Evolutionary conservation across 495 filamentous ascomycete species (phyloP).

Genomic region (Pyrenopolyporus hunteri): DNA sequence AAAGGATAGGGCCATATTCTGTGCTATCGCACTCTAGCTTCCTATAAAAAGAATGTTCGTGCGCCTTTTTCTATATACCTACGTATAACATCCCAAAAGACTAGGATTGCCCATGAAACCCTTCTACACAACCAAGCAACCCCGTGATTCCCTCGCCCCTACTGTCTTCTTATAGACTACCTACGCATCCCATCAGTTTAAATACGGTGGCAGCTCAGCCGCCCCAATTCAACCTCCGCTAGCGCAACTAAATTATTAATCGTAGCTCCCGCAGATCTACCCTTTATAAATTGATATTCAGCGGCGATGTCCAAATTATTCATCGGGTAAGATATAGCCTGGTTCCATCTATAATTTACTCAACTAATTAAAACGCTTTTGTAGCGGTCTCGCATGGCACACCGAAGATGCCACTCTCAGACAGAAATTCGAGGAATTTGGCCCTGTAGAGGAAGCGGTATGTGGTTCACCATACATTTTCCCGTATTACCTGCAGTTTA

Average conservation of each 20-base stretch:
- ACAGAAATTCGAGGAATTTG: conserved; percentile 88
- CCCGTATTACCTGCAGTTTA: background rate
- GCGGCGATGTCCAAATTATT: conserved; percentile 85
- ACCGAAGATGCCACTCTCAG: conserved; percentile 85
- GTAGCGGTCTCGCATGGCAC: conserved; percentile 96
- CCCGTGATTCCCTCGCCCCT: background rate
- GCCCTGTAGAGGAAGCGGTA: conserved; percentile 90
- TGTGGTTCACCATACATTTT: conserved; percentile 44
- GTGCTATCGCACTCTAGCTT: background rate
- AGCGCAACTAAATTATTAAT: conserved; percentile 10
- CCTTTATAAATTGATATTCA: conserved; percentile 2
- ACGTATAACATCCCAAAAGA: background rate
- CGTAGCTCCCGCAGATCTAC: conserved; percentile 1
- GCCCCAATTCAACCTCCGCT: too few relatives aligned
- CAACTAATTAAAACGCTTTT: conserved; percentile 37
- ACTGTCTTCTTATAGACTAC: background rate
- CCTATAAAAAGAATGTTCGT: conserved; percentile 19
- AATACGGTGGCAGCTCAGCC: too few relatives aligned
- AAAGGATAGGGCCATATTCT: conserved; percentile 1
- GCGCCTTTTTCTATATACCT: background rate
- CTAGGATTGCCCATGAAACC: too few relatives aligned
- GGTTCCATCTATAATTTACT: background rate
- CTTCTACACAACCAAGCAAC: background rate
- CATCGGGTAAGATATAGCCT: conserved; percentile 72
- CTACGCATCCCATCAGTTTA: background rate